These are phyloP conservation scores for Dioscorea zingiberensis DNA, from an alignment of 106 monocot genomes.

Conservation along the genomic window DNA sequence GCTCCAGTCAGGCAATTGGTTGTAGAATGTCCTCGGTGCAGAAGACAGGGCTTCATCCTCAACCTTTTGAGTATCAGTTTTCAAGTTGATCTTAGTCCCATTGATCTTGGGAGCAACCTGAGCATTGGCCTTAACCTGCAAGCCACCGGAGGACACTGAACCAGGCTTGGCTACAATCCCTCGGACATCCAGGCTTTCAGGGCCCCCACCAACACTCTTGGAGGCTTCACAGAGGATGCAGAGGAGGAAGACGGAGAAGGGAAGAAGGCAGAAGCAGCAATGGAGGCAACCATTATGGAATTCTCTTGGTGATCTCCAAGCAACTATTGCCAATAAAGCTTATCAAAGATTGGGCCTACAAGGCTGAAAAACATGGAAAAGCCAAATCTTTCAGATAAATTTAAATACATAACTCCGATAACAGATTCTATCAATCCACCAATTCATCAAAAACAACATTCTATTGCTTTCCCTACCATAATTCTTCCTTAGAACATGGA, in stretches of 20 bases:
- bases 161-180: slow-evolving; percentile 37
- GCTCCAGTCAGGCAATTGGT: slow-evolving; percentile 91
- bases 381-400: no score
- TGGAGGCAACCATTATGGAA: slow-evolving; percentile 30
- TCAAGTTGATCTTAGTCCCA: slow-evolving; percentile 37
- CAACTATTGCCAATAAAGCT: not conserved
- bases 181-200: slow-evolving; percentile 24
- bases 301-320: not conserved
- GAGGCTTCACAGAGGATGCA: slow-evolving; percentile 14
- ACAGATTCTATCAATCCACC: not conserved
- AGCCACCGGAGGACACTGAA: slow-evolving; percentile 19
- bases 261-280: slow-evolving; percentile 53
- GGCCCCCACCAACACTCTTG: slow-evolving; percentile 14
- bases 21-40: slow-evolving; percentile 72
- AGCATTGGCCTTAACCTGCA: slow-evolving; percentile 45
- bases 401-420: no score
- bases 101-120: slow-evolving; percentile 63
- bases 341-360: no score
- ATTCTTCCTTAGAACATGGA: not conserved
- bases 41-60: slow-evolving; percentile 29
- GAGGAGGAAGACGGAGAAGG: slow-evolving; percentile 33
- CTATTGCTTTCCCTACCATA: not conserved
- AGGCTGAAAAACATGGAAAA: no score
- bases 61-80: slow-evolving; percentile 27
- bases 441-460: not conserved